Evolutionary conservation across 768 basidiomycete genomes (phyloP).

Genomic region (Boletellus ananiceps): DNA sequence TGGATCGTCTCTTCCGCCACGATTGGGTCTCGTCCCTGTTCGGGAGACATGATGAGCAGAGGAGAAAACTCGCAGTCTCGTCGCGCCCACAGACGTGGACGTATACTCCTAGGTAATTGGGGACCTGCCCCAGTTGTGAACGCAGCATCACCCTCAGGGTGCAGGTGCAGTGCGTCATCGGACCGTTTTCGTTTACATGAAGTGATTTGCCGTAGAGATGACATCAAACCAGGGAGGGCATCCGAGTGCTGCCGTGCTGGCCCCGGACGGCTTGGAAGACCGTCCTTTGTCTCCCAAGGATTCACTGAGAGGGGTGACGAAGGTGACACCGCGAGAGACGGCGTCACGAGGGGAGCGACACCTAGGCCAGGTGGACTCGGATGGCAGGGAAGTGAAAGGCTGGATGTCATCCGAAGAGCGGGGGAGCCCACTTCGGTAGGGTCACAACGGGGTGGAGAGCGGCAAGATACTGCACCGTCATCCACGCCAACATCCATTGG

Average conservation of each 20-base stretch:
- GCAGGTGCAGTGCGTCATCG: background rate
- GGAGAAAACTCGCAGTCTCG: slow-evolving; percentile 20
- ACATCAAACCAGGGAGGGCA: background rate
- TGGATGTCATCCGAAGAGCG: background rate
- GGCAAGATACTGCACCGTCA: background rate
- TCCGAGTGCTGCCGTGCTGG: background rate
- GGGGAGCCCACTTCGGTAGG: background rate
- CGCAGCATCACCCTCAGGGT: background rate
- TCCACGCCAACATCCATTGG: slow-evolving; percentile 16
- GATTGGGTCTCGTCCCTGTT: background rate
- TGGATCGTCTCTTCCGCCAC: slow-evolving; percentile 4
- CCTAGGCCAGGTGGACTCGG: background rate
- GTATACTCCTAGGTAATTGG: background rate
- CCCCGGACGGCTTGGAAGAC: background rate
- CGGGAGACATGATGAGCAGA: slow-evolving; percentile 19
- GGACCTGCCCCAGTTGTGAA: background rate
- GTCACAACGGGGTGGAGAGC: background rate
- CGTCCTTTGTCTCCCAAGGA: background rate
- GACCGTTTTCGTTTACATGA: slow-evolving; percentile 19
- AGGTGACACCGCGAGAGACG: background rate
- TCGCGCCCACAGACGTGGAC: slow-evolving; percentile 7
- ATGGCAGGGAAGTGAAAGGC: background rate
- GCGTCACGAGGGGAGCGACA: background rate
- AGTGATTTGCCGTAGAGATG: background rate
- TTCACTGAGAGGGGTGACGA: background rate